phyloP scores from a whole-genome alignment of 495 filamentous ascomycete genomes.

The Penicillium taxi region DNA sequence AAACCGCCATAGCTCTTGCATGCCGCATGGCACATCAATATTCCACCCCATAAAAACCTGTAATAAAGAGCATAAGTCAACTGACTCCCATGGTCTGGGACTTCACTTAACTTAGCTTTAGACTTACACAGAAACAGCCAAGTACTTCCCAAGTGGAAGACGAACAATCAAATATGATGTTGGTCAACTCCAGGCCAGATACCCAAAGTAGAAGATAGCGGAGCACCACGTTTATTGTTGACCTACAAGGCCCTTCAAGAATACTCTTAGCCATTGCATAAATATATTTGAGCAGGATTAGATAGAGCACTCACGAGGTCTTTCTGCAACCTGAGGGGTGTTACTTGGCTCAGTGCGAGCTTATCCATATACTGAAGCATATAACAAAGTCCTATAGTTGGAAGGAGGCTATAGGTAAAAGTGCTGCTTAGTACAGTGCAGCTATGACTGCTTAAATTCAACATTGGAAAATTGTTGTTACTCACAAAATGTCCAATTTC shows the following conservation, averaged over 20 bases:
- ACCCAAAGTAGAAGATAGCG: constrained; percentile 43
- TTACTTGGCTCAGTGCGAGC: constrained; percentile 48
- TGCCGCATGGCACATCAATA: constrained; percentile 30
- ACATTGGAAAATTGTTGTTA: not conserved
- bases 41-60: constrained; percentile 17
- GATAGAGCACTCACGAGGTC: constrained; percentile 33
- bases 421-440: too few relatives aligned
- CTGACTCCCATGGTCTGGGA: too few relatives aligned
- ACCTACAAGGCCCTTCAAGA: constrained; percentile 30
- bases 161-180: constrained; percentile 44
- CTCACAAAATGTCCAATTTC: constrained; percentile 31
- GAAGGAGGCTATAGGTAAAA: constrained; percentile 39
- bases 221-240: constrained; percentile 40
- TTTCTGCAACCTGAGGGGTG: constrained; percentile 38
- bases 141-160: constrained; percentile 45
- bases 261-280: too few relatives aligned
- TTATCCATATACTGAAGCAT: constrained; percentile 54
- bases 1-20: constrained; percentile 39
- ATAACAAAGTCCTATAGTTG: constrained; percentile 39
- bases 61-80: not conserved
- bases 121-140: constrained; percentile 20
- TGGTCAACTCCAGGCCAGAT: constrained; percentile 43
- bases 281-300: too few relatives aligned
- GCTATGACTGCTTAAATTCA: too few relatives aligned
- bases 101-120: too few relatives aligned